Evolutionary conservation across 495 filamentous ascomycete genomes (phyloP).

Genomic region (Halenospora varia): DNA sequence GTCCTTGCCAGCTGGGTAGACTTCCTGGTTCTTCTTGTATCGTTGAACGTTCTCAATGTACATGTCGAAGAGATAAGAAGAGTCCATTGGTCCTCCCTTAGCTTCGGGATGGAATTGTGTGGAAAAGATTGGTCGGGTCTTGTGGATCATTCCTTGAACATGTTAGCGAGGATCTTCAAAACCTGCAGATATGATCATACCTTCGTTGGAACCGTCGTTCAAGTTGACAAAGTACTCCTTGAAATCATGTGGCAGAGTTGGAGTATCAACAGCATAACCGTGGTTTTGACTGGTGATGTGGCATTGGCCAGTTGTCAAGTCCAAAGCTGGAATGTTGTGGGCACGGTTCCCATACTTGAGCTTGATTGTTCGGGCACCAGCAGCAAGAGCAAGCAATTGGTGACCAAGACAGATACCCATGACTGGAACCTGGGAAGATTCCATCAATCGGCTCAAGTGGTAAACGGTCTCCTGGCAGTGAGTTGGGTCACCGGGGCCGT

Average conservation of each 20-base stretch:
- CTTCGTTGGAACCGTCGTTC: constrained; percentile 93
- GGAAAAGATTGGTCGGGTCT: constrained; percentile 92
- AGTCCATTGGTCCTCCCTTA: constrained; percentile 92
- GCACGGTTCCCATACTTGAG: constrained; percentile 97
- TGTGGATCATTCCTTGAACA: constrained; percentile 73
- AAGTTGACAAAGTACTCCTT: constrained; percentile 98
- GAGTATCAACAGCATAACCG: constrained; percentile 91
- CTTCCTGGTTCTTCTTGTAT: constrained; percentile 77
- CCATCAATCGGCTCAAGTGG: constrained; percentile 84
- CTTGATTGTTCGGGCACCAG: constrained; percentile 85
- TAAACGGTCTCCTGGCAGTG: constrained; percentile 92
- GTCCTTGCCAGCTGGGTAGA: constrained; percentile 62
- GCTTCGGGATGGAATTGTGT: constrained; percentile 99
- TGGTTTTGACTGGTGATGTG: constrained; percentile 99
- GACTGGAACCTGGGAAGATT: constrained; percentile 82
- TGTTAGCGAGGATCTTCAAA: constrained; percentile 20
- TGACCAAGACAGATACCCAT: constrained; percentile 97
- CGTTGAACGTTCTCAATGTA: constrained; percentile 85
- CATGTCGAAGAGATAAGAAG: constrained; percentile 90
- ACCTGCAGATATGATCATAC: constrained; percentile 27
- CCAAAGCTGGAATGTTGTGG: constrained; percentile 95
- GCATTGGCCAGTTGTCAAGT: constrained; percentile 91
- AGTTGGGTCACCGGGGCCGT: constrained; percentile 95
- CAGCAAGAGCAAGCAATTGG: constrained; percentile 79
- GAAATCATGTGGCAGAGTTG: constrained; percentile 78